A percentile compares a stretch with the other conserved stretches of the same genome.
Evolutionary conservation across 2,329 filamentous ascomycete species (phyloP).

Genomic region (Thelonectria discophora): DNA sequence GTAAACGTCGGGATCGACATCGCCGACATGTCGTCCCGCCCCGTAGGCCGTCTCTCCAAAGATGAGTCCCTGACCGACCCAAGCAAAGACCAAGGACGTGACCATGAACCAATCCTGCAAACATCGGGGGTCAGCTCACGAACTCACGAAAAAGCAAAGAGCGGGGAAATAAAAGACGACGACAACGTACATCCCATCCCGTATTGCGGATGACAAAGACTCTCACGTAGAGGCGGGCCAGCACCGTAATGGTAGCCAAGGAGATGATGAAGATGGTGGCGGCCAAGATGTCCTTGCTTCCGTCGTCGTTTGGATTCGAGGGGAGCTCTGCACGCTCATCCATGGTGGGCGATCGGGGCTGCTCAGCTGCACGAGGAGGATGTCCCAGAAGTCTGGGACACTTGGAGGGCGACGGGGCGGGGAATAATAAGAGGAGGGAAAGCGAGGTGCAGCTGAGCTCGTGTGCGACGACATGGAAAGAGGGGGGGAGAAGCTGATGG

Average conservation of each 20-base stretch:
- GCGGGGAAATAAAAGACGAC: not conserved
- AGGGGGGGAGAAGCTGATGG: not conserved
- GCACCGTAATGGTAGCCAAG: constrained; percentile 49
- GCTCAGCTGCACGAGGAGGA: not conserved
- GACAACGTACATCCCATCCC: constrained; percentile 52
- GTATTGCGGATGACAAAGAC: constrained; percentile 56
- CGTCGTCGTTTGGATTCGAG: constrained; percentile 49
- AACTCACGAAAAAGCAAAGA: not conserved
- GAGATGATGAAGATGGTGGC: constrained; percentile 51
- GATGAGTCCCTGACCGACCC: constrained; percentile 52
- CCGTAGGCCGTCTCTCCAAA: constrained; percentile 53
- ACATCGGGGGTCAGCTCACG: not conserved
- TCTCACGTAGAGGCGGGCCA: constrained; percentile 57
- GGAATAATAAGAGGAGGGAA: constrained; percentile 26
- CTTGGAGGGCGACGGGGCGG: constrained; percentile 7
- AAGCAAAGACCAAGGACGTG: constrained; percentile 42
- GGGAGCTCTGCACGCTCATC: constrained; percentile 29
- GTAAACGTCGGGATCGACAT: constrained; percentile 49
- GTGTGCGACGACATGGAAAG: no score
- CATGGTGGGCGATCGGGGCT: constrained; percentile 29
- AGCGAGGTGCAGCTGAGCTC: not conserved
- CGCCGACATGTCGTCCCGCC: constrained; percentile 55
- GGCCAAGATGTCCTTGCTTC: constrained; percentile 49
- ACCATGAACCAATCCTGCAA: constrained; percentile 45
- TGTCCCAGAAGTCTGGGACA: constrained; percentile 22